Percentiles rank a stretch among this genome's conserved stretches.
These are phyloP conservation scores for Zygotorulaspora florentina DNA, from an alignment of 805 yeast species.

Conservation along the genomic window DNA sequence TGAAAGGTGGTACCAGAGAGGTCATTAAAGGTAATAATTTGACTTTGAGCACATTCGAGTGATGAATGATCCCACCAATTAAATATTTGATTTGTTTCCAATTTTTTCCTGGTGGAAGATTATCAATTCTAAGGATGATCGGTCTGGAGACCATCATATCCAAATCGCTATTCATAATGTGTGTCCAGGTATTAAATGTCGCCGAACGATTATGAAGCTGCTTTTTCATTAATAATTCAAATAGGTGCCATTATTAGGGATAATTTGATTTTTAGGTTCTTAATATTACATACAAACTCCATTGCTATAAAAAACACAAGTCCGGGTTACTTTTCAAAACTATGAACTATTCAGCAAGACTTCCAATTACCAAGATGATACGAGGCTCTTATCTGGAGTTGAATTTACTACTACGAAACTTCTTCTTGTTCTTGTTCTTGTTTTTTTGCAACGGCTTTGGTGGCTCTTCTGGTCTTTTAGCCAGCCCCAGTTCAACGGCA, in stretches of 20 bases:
- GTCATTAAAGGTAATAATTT: constrained; percentile 32
- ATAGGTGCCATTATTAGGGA: background rate
- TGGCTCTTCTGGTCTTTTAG: constrained; percentile 24
- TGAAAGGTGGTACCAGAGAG: constrained; percentile 32
- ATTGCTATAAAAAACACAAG: constrained; percentile 1
- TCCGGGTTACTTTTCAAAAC: background rate
- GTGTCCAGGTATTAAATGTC: background rate
- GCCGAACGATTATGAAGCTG: no score
- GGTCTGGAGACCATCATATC: background rate
- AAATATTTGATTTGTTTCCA: constrained; percentile 35
- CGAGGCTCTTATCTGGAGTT: background rate
- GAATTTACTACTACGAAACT: constrained; percentile 3
- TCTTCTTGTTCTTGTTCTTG: constrained; percentile 1
- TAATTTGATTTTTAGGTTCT: background rate
- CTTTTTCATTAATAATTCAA: background rate
- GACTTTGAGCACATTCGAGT: constrained; percentile 29
- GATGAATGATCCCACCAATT: constrained; percentile 33
- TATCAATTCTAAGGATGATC: constrained; percentile 26
- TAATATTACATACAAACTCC: background rate
- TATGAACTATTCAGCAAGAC: background rate
- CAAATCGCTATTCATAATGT: background rate
- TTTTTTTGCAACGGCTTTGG: constrained; percentile 6
- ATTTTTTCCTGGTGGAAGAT: constrained; percentile 33
- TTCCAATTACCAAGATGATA: background rate
- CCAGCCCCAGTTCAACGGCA: constrained; percentile 63